Evolutionary conservation across 306 rosid genomes (phyloP).

Genomic region (Fragaria ananassa): DNA sequence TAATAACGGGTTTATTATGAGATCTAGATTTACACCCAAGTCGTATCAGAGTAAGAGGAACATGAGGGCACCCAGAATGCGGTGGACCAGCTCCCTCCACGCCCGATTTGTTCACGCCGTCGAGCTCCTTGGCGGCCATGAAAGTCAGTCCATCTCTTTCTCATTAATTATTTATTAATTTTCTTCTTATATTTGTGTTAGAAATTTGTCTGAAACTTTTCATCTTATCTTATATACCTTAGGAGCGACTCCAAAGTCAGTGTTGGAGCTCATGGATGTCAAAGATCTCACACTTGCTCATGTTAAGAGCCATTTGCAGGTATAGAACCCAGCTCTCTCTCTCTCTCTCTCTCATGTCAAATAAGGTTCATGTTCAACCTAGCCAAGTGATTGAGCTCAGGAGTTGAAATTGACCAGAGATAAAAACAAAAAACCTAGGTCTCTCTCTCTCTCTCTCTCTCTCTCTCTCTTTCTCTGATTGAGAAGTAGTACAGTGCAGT

Average conservation of each 20-base stretch:
- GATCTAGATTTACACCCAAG: constrained; percentile 53
- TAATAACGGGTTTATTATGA: constrained; percentile 35
- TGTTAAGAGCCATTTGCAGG: constrained; percentile 98
- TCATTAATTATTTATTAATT: not conserved
- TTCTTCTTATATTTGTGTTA: not conserved
- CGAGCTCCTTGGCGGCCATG: constrained; percentile 93
- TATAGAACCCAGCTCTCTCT: constrained; percentile 24
- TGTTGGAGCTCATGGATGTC: constrained; percentile 91
- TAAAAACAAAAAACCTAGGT: constrained; percentile 3
- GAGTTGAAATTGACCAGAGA: not conserved
- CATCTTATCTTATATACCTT: not conserved
- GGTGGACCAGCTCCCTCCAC: constrained; percentile 92
- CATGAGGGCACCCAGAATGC: constrained; percentile 92
- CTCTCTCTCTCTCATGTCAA: not conserved
- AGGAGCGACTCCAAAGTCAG: constrained; percentile 97
- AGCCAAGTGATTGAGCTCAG: not conserved
- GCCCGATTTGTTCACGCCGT: constrained; percentile 89
- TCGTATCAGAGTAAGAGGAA: constrained; percentile 48
- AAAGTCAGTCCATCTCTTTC: constrained; percentile 41
- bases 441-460: not conserved
- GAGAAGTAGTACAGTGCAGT: not conserved
- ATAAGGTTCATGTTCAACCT: not conserved
- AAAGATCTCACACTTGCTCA: constrained; percentile 96
- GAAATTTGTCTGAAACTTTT: not conserved
- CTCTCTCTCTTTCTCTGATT: not conserved